These are phyloP conservation scores for Trichoderma lentiforme DNA, from an alignment of 2,329 filamentous ascomycete genomes.

Conservation along the genomic window DNA sequence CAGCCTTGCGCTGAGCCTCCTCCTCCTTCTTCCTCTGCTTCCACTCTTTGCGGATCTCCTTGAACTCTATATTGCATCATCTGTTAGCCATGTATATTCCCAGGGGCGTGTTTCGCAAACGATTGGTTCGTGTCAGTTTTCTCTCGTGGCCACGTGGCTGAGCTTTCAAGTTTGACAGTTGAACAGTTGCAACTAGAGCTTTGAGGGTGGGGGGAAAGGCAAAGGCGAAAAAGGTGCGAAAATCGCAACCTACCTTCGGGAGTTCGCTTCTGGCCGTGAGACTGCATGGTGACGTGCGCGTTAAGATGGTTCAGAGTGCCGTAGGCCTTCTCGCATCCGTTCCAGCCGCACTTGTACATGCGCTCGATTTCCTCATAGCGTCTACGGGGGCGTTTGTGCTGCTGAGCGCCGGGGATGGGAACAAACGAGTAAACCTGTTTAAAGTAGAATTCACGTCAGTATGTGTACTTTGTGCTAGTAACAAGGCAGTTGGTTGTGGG, in stretches of 20 bases:
- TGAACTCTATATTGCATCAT: conserved; percentile 73
- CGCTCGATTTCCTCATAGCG: conserved; percentile 98
- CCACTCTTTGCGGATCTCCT: conserved; percentile 98
- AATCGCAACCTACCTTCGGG: conserved; percentile 75
- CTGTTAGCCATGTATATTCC: neutral
- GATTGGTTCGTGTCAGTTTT: neutral
- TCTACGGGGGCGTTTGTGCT: conserved; percentile 90
- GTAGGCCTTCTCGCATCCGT: conserved; percentile 97
- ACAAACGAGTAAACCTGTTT: conserved; percentile 97
- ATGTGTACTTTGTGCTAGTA: neutral
- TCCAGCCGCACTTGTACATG: conserved; percentile 99
- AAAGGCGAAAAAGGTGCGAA: neutral
- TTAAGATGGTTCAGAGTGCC: conserved; percentile 97
- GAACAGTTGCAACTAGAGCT: neutral
- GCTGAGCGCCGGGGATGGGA: conserved; percentile 91
- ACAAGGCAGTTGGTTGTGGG: neutral
- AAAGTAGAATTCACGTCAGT: conserved; percentile 18
- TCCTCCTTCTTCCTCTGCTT: conserved; percentile 99
- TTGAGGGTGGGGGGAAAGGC: neutral
- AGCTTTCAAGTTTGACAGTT: neutral
- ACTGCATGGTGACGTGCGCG: conserved; percentile 98
- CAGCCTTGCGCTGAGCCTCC: conserved; percentile 81
- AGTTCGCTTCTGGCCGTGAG: conserved; percentile 88
- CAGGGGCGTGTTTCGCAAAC: neutral
- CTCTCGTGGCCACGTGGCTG: neutral